These are phyloP conservation scores for Cucurbita moschata DNA, from an alignment of 306 rosid species.

Conservation along the genomic window DNA sequence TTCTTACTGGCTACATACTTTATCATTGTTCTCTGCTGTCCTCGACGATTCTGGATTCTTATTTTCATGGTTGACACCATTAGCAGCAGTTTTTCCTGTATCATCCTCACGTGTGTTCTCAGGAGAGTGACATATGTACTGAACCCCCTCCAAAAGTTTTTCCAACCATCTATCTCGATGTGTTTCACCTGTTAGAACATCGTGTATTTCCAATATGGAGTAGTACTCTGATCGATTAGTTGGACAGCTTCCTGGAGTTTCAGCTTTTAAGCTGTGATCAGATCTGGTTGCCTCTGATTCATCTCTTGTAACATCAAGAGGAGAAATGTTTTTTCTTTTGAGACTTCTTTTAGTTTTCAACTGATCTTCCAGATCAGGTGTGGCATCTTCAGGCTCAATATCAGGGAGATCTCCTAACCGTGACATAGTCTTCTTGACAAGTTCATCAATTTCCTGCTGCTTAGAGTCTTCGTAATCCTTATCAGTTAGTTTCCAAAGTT, in stretches of 20 bases:
- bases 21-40: slow-evolving; percentile 29
- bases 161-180: slow-evolving; percentile 90
- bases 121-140: slow-evolving; percentile 37
- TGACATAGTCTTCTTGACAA: slow-evolving; percentile 63
- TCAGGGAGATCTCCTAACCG: slow-evolving; percentile 64
- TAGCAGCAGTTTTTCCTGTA: slow-evolving; percentile 26
- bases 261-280: slow-evolving; percentile 45
- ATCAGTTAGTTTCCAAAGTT: slow-evolving; percentile 84
- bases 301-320: slow-evolving; percentile 54
- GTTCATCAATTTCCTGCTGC: slow-evolving; percentile 72
- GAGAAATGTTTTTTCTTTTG: slow-evolving; percentile 54
- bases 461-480: slow-evolving; percentile 72
- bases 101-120: slow-evolving; percentile 25
- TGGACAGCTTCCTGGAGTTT: slow-evolving; percentile 56
- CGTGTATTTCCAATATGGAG: slow-evolving; percentile 30
- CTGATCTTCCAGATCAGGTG: slow-evolving; percentile 44
- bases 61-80: slow-evolving; percentile 25
- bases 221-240: slow-evolving; percentile 40
- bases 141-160: slow-evolving; percentile 51
- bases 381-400: slow-evolving; percentile 47
- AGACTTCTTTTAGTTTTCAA: slow-evolving; percentile 40
- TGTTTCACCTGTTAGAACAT: slow-evolving; percentile 51
- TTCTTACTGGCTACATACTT: slow-evolving; percentile 28
- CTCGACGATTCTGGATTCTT: slow-evolving; percentile 19
- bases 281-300: slow-evolving; percentile 38